Evolutionary conservation across 371 early-diverging fungal genomes (phyloP).

Genomic region (Actinomortierella ambigua): DNA sequence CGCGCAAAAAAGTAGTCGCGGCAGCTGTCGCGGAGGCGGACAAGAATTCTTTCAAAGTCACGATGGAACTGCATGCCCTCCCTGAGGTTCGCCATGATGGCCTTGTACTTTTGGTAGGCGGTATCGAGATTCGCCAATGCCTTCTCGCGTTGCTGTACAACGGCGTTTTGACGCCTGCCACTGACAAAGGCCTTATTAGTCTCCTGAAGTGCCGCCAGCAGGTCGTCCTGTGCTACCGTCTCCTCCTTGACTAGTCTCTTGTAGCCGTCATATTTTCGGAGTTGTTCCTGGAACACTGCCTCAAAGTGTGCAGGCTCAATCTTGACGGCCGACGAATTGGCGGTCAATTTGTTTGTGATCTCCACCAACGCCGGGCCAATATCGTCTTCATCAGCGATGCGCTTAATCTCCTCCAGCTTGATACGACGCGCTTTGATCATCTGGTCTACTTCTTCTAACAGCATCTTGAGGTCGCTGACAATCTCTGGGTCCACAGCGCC

Average conservation of each 20-base stretch:
- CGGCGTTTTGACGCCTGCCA: conserved; percentile 52
- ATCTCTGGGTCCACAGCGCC: conserved; percentile 54
- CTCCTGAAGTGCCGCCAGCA: conserved; percentile 63
- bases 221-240: conserved; percentile 63
- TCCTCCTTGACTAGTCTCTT: conserved; percentile 60
- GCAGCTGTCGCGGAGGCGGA: conserved; percentile 65
- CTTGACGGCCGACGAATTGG: conserved; percentile 62
- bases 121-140: conserved; percentile 71
- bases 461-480: conserved; percentile 54
- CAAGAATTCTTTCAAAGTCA: conserved; percentile 66
- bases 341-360: conserved; percentile 52
- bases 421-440: conserved; percentile 57
- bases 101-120: conserved; percentile 69
- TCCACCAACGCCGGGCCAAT: conserved; percentile 57
- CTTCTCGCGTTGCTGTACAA: conserved; percentile 64
- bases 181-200: conserved; percentile 69
- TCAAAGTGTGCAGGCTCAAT: conserved; percentile 78
- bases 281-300: conserved; percentile 61
- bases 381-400: conserved; percentile 69
- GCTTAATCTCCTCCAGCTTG: conserved; percentile 60
- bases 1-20: conserved; percentile 73
- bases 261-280: conserved; percentile 72
- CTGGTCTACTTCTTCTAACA: conserved; percentile 52
- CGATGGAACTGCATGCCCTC: conserved; percentile 80
- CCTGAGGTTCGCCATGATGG: conserved; percentile 65